A percentile compares a stretch with the other conserved stretches of the same genome.
Evolutionary conservation across 2,329 filamentous ascomycete species (phyloP).

Genomic region (Colletotrichum siamense): DNA sequence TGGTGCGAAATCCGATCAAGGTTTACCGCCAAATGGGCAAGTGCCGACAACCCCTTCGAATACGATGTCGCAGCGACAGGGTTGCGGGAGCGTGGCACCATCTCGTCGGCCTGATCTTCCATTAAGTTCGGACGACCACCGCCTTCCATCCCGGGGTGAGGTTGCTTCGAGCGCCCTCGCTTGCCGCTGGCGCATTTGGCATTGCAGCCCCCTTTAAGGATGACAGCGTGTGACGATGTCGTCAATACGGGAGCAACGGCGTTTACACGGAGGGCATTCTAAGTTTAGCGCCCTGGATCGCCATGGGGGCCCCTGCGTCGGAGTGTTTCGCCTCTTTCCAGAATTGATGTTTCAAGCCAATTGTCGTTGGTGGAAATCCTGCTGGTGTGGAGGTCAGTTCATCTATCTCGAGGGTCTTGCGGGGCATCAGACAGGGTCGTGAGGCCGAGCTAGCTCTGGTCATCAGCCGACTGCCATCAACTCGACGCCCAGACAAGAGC

Average conservation of each 20-base stretch:
- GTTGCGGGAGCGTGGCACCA: background rate
- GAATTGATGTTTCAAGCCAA: background rate
- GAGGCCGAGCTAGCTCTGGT: background rate
- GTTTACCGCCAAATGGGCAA: background rate
- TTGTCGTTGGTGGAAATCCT: background rate
- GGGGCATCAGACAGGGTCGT: background rate
- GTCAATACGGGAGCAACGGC: background rate
- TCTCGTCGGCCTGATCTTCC: background rate
- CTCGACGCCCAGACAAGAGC: background rate
- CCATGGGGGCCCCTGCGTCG: background rate
- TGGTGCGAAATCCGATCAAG: background rate
- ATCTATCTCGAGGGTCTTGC: constrained; percentile 3
- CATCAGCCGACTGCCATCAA: background rate
- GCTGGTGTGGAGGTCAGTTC: background rate
- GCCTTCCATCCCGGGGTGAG: background rate
- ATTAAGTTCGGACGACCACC: background rate
- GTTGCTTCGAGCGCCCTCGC: background rate
- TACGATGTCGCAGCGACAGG: background rate
- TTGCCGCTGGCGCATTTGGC: background rate
- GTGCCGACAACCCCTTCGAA: background rate
- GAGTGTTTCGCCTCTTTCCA: constrained; percentile 3
- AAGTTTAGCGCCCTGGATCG: background rate
- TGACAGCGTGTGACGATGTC: background rate
- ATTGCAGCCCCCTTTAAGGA: background rate
- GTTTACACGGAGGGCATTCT: background rate